Percentiles rank a stretch among this genome's conserved stretches.
phyloP scores from a whole-genome alignment of 495 filamentous ascomycete genomes.

The Aspergillus ostianus region DNA sequence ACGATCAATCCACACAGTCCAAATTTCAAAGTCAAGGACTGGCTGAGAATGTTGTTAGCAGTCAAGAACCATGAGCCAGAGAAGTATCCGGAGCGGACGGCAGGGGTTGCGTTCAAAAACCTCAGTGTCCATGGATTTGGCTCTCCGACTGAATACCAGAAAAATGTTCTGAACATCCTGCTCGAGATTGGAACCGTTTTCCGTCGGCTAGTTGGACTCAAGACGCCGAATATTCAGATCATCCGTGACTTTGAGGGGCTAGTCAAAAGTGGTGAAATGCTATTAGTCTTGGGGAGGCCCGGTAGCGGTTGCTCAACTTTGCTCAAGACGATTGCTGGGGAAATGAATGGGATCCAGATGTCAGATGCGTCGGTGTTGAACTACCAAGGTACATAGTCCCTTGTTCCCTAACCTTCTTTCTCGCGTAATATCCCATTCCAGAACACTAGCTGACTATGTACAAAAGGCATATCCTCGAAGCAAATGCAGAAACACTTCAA shows the following conservation, averaged over 20 bases:
- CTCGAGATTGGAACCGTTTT: constrained; percentile 52
- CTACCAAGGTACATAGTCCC: constrained; percentile 65
- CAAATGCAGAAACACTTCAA: constrained; percentile 66
- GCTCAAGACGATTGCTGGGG: constrained; percentile 68
- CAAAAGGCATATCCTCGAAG: constrained; percentile 48
- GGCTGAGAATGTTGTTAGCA: constrained; percentile 28
- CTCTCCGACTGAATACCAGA: constrained; percentile 76
- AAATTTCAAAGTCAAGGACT: constrained; percentile 29
- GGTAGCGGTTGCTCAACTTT: constrained; percentile 74
- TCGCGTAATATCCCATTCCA: no score
- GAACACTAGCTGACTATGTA: not conserved
- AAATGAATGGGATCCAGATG: constrained; percentile 70
- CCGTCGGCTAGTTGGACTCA: constrained; percentile 41
- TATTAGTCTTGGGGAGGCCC: constrained; percentile 77
- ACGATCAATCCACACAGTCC: constrained; percentile 27
- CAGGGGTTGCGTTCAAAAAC: constrained; percentile 49
- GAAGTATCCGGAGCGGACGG: constrained; percentile 21
- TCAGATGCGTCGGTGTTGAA: constrained; percentile 59
- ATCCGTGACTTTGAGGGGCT: constrained; percentile 71
- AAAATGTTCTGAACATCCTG: constrained; percentile 69
- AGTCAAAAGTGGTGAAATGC: constrained; percentile 75
- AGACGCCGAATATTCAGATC: constrained; percentile 63
- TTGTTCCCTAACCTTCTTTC: not conserved
- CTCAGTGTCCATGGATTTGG: constrained; percentile 78
- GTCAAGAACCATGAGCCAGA: constrained; percentile 22